Conservation (phyloP, 495 filamentous ascomycete genomes). For the Sordaria brevicollis region DNA sequence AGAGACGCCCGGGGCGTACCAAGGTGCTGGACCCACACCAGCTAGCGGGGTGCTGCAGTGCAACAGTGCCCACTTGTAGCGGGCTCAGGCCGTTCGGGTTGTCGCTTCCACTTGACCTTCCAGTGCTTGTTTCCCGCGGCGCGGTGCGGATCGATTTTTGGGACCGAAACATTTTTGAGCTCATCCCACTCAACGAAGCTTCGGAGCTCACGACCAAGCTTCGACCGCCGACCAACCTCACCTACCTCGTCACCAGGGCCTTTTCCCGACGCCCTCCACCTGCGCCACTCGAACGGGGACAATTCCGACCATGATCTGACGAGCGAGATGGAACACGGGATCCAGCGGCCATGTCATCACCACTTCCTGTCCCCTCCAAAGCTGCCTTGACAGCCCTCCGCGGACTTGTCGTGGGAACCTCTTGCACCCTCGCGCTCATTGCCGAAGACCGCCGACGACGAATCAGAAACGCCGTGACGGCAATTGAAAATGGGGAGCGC, state of each 20-base stretch:
- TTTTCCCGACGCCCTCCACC: not conserved
- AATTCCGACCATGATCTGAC: conserved; percentile 13
- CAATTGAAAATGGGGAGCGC: conserved; percentile 36
- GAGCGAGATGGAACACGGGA: conserved; percentile 12
- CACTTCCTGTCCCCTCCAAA: conserved; percentile 43
- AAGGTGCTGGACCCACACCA: not conserved
- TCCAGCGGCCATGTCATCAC: conserved; percentile 26
- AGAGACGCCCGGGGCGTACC: not conserved
- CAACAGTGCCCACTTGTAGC: not conserved
- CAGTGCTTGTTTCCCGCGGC: not conserved
- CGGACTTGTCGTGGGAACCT: conserved; percentile 40
- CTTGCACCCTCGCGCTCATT: conserved; percentile 42
- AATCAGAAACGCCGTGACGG: conserved; percentile 33
- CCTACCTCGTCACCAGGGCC: not conserved
- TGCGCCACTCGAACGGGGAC: not conserved
- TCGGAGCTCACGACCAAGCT: not conserved
- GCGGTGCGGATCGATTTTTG: not conserved
- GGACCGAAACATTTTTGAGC: not conserved
- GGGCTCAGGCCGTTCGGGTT: not conserved
- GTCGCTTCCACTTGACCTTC: not conserved
- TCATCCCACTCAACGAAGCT: not conserved
- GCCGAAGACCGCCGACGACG: conserved; percentile 44
- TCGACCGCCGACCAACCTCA: not conserved
- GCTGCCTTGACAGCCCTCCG: conserved; percentile 42
- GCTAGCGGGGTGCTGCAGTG: not conserved